A percentile compares a stretch with the other conserved stretches of the same genome.
phyloP scores from a whole-genome alignment of 768 basidiomycete genomes.

The Astraeus odoratus region DNA sequence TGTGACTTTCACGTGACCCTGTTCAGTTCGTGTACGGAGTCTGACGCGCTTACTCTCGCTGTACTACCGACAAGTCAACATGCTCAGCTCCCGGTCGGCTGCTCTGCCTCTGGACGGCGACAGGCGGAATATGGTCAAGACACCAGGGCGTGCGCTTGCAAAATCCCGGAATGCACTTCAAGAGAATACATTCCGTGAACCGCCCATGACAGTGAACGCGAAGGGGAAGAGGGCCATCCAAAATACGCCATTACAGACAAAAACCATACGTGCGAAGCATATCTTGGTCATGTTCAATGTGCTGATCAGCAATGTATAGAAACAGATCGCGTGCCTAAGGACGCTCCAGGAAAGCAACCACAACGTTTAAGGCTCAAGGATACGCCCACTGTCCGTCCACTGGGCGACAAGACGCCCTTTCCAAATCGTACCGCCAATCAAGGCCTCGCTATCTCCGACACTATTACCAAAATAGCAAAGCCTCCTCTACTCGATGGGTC shows the following conservation, averaged over 20 bases:
- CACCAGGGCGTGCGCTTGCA: slow-evolving; percentile 44
- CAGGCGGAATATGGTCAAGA: slow-evolving; percentile 33
- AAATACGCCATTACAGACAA: slow-evolving; percentile 29
- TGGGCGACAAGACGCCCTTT: slow-evolving; percentile 73
- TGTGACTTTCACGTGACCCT: background rate
- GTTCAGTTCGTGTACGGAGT: background rate
- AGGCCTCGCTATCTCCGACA: slow-evolving; percentile 21
- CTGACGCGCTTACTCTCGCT: no score
- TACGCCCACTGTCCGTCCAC: slow-evolving; percentile 35
- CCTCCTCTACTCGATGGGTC: slow-evolving; percentile 34
- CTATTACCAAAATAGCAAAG: slow-evolving; percentile 32
- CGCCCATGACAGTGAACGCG: slow-evolving; percentile 35
- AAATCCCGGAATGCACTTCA: slow-evolving; percentile 33
- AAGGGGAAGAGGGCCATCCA: slow-evolving; percentile 38
- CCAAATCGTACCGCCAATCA: slow-evolving; percentile 45
- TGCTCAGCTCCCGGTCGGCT: slow-evolving; percentile 21
- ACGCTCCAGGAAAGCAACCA: slow-evolving; percentile 20
- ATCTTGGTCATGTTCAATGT: no score
- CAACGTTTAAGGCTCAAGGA: slow-evolving; percentile 19
- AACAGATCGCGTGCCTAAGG: slow-evolving; percentile 15
- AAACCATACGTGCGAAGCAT: slow-evolving; percentile 21
- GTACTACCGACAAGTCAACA: slow-evolving; percentile 5
- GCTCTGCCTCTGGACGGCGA: slow-evolving; percentile 23
- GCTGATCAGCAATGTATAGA: slow-evolving; percentile 9
- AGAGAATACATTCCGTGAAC: slow-evolving; percentile 43